These are phyloP conservation scores for Dactylonectria estremocensis DNA, from an alignment of 2,329 filamentous ascomycete species.

Conservation along the genomic window DNA sequence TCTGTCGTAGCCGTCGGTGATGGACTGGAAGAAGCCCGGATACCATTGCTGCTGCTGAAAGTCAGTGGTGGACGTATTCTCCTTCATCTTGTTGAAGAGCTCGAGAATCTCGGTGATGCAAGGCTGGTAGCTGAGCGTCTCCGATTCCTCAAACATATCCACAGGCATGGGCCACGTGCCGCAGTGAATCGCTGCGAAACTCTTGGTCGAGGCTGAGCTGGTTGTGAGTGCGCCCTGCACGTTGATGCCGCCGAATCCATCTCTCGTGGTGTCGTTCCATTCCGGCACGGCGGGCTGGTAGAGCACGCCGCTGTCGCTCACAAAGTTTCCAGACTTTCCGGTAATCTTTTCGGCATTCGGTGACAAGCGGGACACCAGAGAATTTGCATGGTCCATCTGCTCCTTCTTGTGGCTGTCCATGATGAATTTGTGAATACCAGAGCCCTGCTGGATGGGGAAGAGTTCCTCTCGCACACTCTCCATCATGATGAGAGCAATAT, in stretches of 20 bases:
- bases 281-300: constrained; percentile 42
- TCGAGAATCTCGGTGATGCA: constrained; percentile 60
- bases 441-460: constrained; percentile 61
- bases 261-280: constrained; percentile 35
- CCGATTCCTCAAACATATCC: constrained; percentile 61
- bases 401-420: constrained; percentile 50
- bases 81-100: constrained; percentile 52
- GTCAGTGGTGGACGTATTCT: constrained; percentile 31
- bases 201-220: constrained; percentile 62
- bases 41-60: constrained; percentile 52
- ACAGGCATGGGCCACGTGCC: constrained; percentile 59
- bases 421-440: constrained; percentile 55
- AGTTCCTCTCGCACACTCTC: constrained; percentile 63
- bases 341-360: constrained; percentile 36
- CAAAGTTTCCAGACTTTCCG: constrained; percentile 28
- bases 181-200: constrained; percentile 59
- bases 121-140: constrained; percentile 60
- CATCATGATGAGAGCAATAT: constrained; percentile 61
- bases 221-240: constrained; percentile 58
- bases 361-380: constrained; percentile 44
- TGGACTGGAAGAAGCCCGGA: constrained; percentile 55
- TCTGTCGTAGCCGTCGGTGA: constrained; percentile 55
- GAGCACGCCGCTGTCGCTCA: constrained; percentile 39
- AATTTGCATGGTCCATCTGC: constrained; percentile 45
- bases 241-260: constrained; percentile 57